Percentiles rank a stretch among this genome's conserved stretches.
These are phyloP conservation scores for Stentor roeselii DNA, from an alignment of 73 alveolate genomes.

Conservation along the genomic window DNA sequence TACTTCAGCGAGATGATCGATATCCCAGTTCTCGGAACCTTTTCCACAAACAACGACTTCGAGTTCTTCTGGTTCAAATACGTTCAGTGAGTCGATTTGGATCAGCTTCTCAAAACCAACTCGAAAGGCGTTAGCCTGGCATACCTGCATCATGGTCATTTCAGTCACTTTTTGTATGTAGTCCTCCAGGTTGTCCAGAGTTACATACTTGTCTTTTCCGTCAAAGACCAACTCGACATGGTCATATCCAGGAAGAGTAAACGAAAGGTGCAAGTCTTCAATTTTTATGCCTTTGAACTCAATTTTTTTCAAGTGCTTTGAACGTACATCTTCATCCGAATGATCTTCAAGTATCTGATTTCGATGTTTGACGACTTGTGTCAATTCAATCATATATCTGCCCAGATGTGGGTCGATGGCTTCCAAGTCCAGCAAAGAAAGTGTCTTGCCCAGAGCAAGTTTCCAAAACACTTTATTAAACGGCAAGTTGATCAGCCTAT, in stretches of 20 bases:
- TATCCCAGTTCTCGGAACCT: constrained; percentile 65
- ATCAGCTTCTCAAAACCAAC: constrained; percentile 76
- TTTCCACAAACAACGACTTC: constrained; percentile 80
- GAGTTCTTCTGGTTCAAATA: constrained; percentile 67
- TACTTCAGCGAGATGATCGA: constrained; percentile 46
- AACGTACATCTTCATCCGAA: not conserved
- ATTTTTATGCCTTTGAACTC: constrained; percentile 34
- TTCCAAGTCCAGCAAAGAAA: constrained; percentile 52
- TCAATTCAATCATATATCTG: constrained; percentile 48
- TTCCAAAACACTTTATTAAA: constrained; percentile 76
- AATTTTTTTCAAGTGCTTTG: not conserved
- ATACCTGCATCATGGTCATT: constrained; percentile 53
- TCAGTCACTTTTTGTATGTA: constrained; percentile 67
- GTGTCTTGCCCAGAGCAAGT: constrained; percentile 56
- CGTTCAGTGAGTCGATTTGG: constrained; percentile 62
- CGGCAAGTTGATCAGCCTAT: constrained; percentile 81
- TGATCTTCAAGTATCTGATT: constrained; percentile 38
- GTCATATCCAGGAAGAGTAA: constrained; percentile 83
- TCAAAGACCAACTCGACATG: constrained; percentile 55
- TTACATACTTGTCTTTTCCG: constrained; percentile 69
- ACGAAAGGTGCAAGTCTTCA: constrained; percentile 63
- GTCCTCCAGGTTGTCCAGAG: constrained; percentile 67
- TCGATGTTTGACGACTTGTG: constrained; percentile 50
- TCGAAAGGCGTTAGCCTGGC: constrained; percentile 64
- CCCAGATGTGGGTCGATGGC: constrained; percentile 46